Base-by-base conservation (phyloP, 495 filamentous ascomycete genomes). In the Podospora comata region DNA sequence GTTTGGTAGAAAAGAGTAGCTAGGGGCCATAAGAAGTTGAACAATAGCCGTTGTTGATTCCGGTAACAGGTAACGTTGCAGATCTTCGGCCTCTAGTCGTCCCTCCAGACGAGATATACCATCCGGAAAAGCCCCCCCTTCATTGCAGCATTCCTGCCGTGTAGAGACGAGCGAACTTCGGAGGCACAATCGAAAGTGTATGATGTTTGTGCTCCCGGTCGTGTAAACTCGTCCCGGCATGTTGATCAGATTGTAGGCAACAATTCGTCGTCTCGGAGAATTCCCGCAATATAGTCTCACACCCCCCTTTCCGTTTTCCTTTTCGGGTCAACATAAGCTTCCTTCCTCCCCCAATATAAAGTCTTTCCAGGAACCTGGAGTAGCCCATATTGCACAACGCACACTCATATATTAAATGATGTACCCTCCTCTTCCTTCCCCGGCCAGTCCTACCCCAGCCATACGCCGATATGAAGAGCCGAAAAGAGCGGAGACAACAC, bases 331-430 rank as follows among this genome's bases (percentile, higher is more conserved):
- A 48, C 39, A 48, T 16, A 48, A 48, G 39, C 39, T 48, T 48
- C 39, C 39, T 48, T 48, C 39, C 54, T 60, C 55, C 65, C 57
- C 60, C 68, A 39, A 59, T 26, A 34, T 63, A 53, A 53, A 55
- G 9, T 66, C 68, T 70, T 72, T 69, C 72, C 74, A 67, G 72
- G 72, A 76, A 74, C 71, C 72, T 72, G 69, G 74, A 71, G 71
- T 72, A 71, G 58, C 67, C 62, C 71, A 72, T 64, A 74, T 72
- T 71, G 62, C 62, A 64, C 58, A 64, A 32, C 30, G 39, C 39
- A 48, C 15, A 6, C 39, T 48, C 69, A 60, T 69, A 73, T 71
- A 69, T 67, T 69, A 48, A 55, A 67, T 71, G 69, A 65, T 71
- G 69, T 67, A 71, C 60, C 58, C 71, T 54, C 60, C 32, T 30